phyloP scores from a whole-genome alignment of 805 yeast genomes.

The Candida hispaniensis region DNA sequence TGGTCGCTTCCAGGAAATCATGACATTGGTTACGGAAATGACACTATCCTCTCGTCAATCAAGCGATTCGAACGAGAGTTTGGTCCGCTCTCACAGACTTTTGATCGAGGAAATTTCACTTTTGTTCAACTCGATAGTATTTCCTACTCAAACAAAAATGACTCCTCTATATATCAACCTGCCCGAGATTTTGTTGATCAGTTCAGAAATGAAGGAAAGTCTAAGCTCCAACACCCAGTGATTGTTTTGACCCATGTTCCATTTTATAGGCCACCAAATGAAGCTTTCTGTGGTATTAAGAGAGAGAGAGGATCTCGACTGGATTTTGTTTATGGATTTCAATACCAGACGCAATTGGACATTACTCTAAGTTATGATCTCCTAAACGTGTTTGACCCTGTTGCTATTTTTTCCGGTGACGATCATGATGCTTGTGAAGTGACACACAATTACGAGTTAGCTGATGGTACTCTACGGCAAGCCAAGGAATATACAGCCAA shows the following conservation, averaged over 20 bases:
- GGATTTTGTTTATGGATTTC: conserved; percentile 65
- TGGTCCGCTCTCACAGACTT: conserved; percentile 52
- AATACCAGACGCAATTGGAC: conserved; percentile 84
- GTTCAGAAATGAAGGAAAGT: conserved; percentile 22
- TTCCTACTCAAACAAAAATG: conserved; percentile 53
- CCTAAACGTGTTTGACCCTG: conserved; percentile 51
- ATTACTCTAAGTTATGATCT: conserved; percentile 48
- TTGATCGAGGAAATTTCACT: conserved; percentile 61
- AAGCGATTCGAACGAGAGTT: conserved; percentile 59
- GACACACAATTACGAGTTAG: conserved; percentile 44
- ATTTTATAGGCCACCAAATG: conserved; percentile 52
- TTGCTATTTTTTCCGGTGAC: conserved; percentile 75
- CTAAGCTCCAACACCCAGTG: conserved; percentile 37
- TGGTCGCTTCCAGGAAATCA: conserved; percentile 81
- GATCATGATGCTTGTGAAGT: conserved; percentile 94
- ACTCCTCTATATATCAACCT: conserved; percentile 35
- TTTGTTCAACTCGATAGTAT: conserved; percentile 73
- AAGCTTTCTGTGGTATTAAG: conserved; percentile 51
- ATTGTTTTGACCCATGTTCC: conserved; percentile 84
- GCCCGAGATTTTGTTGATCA: conserved; percentile 44
- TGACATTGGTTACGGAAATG: conserved; percentile 87
- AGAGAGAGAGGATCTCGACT: conserved; percentile 61
- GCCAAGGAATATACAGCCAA: conserved; percentile 79
- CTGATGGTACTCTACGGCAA: conserved; percentile 18
- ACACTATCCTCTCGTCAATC: conserved; percentile 45